phyloP scores from a whole-genome alignment of 2,329 filamentous ascomycete genomes.

The Claviceps maximensis region DNA sequence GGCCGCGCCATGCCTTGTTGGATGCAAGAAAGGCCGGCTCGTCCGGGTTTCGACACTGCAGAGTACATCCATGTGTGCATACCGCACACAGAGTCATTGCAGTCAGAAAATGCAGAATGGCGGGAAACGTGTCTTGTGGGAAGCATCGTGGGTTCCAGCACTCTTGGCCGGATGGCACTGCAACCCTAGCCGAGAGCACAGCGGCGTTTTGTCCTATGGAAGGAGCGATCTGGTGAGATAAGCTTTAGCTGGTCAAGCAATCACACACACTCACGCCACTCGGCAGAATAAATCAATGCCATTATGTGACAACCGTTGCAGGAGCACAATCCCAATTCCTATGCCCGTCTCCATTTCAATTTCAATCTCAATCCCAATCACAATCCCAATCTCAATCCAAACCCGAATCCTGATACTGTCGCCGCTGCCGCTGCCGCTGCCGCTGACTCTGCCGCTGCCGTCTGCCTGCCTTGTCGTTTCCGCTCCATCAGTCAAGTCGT shows the following conservation, averaged over 20 bases:
- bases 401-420: too few relatives aligned
- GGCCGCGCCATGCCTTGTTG: not conserved
- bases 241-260: not conserved
- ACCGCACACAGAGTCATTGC: not conserved
- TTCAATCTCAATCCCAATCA: too few relatives aligned
- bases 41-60: not conserved
- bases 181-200: not conserved
- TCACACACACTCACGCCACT: not conserved
- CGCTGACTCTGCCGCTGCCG: too few relatives aligned
- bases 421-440: too few relatives aligned
- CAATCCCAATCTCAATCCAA: not conserved
- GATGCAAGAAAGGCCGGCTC: not conserved
- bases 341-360: too few relatives aligned
- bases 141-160: not conserved
- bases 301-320: not conserved
- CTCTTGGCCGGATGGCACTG: not conserved
- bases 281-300: not conserved
- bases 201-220: not conserved
- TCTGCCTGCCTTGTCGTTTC: not conserved
- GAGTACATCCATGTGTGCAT: too few relatives aligned
- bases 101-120: not conserved
- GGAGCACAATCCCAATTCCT: not conserved
- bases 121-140: not conserved
- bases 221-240: not conserved
- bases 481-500: not conserved